Evolutionary conservation across 805 yeast genomes (phyloP), one percentile per base, ranked within the genome.

Genomic region (Kluyveromyces aestuarii): DNA sequence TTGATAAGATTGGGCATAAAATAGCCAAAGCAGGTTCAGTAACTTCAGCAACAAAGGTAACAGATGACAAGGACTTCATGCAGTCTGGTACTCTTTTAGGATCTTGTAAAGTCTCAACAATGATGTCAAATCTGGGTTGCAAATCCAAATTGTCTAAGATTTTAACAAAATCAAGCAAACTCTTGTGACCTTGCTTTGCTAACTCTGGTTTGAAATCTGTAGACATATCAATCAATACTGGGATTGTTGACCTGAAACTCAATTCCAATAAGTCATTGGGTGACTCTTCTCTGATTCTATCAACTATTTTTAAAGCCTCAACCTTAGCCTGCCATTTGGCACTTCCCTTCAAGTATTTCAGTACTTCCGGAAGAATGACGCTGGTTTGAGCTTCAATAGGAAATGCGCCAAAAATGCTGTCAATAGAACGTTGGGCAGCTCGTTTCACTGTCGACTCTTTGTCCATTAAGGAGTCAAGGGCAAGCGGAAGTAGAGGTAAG

Each of bases 201-300:
- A 93, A 76, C 70, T 91, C 99, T 2, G 97, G 96, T 73, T 91
- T 91, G 77, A 93, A 88, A 66, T 91, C 99, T 49, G 95, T 91
- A 55, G 96, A 80, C 71, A 83, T 77, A 68, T 87, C 95, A 35
- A 96, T 87, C 60, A 91, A 75, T 9, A 85, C 76, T 37, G 99
- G 98, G 35, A 91, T 80, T 4, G 87, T 77, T 48, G 76, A 78
- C 52, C 82, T 81, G 67, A 91, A 91, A 57, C 82, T 81, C 62
- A 82, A 66, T 69, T 91, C 96, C 56, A 91, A 72, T 59, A 87
- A 75, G 70, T 93, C 98, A 38, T 84, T 79, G 49, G 96, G 93
- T 40, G 84, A 81, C 45, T 85, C 88, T 52, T 79, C 87, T 51
- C 85, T 74, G 48, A 90, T 75, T 62, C 75, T 81, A 63, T 89